Evolutionary conservation across 2,329 filamentous ascomycete genomes (phyloP).

Genomic region (Aspergillus calidoustus): DNA sequence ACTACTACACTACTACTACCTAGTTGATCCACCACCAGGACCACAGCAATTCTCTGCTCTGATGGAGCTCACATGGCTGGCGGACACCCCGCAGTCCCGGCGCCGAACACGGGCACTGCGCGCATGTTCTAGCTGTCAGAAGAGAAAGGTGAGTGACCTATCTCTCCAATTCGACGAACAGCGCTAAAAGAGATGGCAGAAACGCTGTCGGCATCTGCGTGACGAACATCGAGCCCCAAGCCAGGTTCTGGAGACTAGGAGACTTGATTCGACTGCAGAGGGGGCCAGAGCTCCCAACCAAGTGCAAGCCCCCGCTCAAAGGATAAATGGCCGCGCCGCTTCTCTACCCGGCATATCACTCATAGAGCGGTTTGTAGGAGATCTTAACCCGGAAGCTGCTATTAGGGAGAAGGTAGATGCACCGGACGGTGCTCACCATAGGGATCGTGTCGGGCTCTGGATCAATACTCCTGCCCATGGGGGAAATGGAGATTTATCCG

Average conservation of each 20-base stretch:
- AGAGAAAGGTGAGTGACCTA: constrained; percentile 31
- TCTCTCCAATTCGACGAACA: neutral
- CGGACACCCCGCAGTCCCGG: constrained; percentile 40
- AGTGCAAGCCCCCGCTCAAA: constrained; percentile 1
- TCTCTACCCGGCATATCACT: constrained; percentile 17
- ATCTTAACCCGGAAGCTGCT: constrained; percentile 47
- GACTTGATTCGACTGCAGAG: neutral
- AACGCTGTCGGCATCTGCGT: constrained; percentile 38
- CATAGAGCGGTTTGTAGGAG: constrained; percentile 44
- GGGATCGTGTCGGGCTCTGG: constrained; percentile 40
- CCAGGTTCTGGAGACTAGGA: neutral
- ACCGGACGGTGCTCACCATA: constrained; percentile 28
- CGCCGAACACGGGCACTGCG: constrained; percentile 35
- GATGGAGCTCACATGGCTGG: constrained; percentile 43
- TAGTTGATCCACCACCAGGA: neutral
- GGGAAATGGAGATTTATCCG: neutral
- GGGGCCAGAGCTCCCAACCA: neutral
- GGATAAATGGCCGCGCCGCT: neutral
- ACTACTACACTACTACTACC: neutral
- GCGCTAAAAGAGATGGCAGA: constrained; percentile 25
- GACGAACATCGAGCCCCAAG: constrained; percentile 4
- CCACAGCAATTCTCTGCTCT: neutral
- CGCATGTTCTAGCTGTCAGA: constrained; percentile 39
- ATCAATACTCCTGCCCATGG: constrained; percentile 31
- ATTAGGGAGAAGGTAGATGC: constrained; percentile 39